Evolutionary conservation across 2,329 filamentous ascomycete species (phyloP).

Genomic region (Cordyceps pruinosa): DNA sequence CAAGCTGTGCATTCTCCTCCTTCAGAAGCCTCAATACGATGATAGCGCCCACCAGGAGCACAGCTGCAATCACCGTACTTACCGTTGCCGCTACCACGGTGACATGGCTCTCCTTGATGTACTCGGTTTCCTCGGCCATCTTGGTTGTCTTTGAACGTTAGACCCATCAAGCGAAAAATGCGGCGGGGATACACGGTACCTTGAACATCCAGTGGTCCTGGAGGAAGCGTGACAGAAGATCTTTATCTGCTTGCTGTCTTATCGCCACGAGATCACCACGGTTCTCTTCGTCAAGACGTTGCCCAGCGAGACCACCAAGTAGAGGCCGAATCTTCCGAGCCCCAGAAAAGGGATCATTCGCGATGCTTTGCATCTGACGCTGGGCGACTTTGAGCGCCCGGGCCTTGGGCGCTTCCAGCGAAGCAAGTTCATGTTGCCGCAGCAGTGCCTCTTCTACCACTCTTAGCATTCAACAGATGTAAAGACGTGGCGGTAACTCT

Average conservation of each 20-base stretch:
- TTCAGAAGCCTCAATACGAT: neutral
- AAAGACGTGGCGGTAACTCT: neutral
- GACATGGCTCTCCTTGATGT: neutral
- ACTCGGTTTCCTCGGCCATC: neutral
- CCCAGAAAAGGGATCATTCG: neutral
- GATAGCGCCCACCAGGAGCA: neutral
- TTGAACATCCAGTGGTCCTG: constrained; percentile 12
- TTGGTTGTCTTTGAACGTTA: neutral
- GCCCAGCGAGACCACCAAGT: neutral
- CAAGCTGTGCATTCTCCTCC: constrained; percentile 7
- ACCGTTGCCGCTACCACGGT: neutral
- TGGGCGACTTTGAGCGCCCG: neutral
- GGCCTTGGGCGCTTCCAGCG: neutral
- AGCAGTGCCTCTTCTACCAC: neutral
- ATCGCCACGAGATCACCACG: constrained; percentile 2
- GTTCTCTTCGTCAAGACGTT: neutral
- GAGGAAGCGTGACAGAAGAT: constrained; percentile 5
- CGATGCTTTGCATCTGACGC: neutral
- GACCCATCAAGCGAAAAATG: neutral
- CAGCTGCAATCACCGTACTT: neutral
- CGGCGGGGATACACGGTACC: neutral
- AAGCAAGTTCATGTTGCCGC: neutral
- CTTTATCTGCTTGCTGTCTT: constrained; percentile 8
- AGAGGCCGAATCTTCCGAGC: neutral
- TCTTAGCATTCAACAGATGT: neutral